Evolutionary conservation across 2,329 filamentous ascomycete species (phyloP), one percentile per base, ranked within the genome.

Genomic region (Eutypa lata): DNA sequence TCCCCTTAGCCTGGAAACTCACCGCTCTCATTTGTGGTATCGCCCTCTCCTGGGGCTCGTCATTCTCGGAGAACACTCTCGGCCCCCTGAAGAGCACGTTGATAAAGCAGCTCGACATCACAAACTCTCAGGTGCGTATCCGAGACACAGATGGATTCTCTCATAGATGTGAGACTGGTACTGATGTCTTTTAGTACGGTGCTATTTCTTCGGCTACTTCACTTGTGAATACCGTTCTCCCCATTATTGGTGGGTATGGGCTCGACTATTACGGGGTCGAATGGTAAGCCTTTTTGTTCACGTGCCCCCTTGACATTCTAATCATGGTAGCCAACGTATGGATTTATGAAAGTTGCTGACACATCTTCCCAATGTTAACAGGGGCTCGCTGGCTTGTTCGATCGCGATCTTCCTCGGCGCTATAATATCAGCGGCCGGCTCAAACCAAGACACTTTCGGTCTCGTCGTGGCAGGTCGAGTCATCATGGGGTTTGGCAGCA

Each of bases 401-500:
- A 52, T 59, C 21, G 52, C 54, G 21, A 59, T 65, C 6, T 59
- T 64, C 18, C 35, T 65, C 33, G 63, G 63, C 3, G 60, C 63
- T 4, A 46, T 64, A 0, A 47, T 65, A 22, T 63, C 61, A 10
- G 63, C 61, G 2, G 43, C 58, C 2, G 63, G 61, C 10, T 57
- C 53, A 13, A 60, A 65, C 54, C 40, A 56, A 8, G 55, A 59
- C 45, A 50, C 61, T 0, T 65, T 64, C 24, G 50, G 48, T 7
- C 54, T 65, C 10, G 57, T 64, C 2, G 42, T 64, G 16, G 52
- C 48, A 2, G 62, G 61, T 18, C 55, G 61, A 44, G 50, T 65
- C 37, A 56, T 65, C 6, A 64, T 65, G 62, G 61, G 62, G 2
- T 65, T 65, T 33, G 62, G 62, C 16, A 63, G 61, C 42, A 63